Evolutionary conservation across 345 rosid genomes (phyloP).

Genomic region (Hibiscus tridactylites): DNA sequence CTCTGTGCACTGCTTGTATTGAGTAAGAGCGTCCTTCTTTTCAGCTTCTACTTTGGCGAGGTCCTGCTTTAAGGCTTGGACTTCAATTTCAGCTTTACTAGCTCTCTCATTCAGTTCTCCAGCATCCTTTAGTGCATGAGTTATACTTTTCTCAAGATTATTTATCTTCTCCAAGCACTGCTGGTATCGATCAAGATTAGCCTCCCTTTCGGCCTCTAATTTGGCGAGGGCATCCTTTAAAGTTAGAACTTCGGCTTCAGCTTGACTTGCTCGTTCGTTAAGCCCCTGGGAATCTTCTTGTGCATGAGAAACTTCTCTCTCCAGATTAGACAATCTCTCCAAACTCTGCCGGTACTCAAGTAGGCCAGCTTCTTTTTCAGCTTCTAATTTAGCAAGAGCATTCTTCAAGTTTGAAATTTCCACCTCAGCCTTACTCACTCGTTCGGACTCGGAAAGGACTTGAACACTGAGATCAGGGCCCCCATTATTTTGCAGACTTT

Average conservation of each 20-base stretch:
- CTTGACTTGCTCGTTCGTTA: constrained; percentile 57
- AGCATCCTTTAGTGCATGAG: constrained; percentile 45
- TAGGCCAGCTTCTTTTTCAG: constrained; percentile 76
- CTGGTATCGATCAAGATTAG: constrained; percentile 56
- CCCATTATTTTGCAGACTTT: constrained; percentile 15
- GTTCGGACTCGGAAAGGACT: constrained; percentile 49
- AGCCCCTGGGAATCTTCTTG: constrained; percentile 56
- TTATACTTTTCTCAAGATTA: constrained; percentile 42
- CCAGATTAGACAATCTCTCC: constrained; percentile 61
- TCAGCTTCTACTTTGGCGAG: constrained; percentile 53
- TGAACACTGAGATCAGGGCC: constrained; percentile 26
- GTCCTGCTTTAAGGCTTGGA: constrained; percentile 42
- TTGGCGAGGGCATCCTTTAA: constrained; percentile 54
- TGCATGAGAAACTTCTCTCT: constrained; percentile 62
- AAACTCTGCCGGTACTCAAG: constrained; percentile 62
- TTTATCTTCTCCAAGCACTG: constrained; percentile 64
- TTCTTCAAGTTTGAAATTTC: constrained; percentile 65
- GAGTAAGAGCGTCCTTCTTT: constrained; percentile 51
- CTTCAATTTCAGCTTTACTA: constrained; percentile 53
- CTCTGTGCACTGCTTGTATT: constrained; percentile 46
- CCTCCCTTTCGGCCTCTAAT: constrained; percentile 54
- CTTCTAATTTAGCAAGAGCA: constrained; percentile 73
- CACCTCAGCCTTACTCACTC: constrained; percentile 54
- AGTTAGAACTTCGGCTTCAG: constrained; percentile 66
- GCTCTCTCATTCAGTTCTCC: constrained; percentile 59